A percentile compares a stretch with the other conserved stretches of the same genome.
Evolutionary conservation across 2,329 filamentous ascomycete genomes (phyloP).

Genomic region (Triangularia setosa): DNA sequence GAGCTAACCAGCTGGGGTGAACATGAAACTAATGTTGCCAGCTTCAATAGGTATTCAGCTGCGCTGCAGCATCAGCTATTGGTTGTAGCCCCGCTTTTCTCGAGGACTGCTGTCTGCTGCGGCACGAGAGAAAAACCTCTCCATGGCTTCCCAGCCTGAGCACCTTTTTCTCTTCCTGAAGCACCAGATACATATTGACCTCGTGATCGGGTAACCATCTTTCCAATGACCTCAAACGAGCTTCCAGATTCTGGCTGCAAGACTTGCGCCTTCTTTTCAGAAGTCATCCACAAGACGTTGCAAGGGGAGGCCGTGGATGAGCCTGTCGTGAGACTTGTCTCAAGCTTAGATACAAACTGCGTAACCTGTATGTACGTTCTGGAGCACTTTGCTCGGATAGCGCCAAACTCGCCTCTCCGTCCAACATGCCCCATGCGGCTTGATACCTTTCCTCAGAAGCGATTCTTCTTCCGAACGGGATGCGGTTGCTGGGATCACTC

Average conservation of each 20-base stretch:
- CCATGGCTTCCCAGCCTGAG: neutral
- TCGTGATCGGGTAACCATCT: neutral
- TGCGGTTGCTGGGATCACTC: neutral
- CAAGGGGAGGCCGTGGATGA: neutral
- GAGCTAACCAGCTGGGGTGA: too few relatives aligned
- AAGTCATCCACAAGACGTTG: neutral
- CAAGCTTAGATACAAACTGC: neutral
- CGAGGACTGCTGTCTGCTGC: neutral
- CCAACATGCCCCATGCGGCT: neutral
- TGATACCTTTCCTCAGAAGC: neutral
- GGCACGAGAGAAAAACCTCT: neutral
- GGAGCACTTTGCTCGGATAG: neutral
- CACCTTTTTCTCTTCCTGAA: neutral
- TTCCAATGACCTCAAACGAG: neutral
- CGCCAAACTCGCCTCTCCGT: neutral
- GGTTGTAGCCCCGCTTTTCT: neutral
- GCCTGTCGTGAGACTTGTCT: neutral
- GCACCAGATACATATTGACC: neutral
- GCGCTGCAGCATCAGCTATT: neutral
- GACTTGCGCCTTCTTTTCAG: neutral
- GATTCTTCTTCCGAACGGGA: neutral
- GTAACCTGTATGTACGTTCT: neutral
- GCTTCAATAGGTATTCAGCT: neutral
- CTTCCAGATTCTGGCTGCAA: neutral
- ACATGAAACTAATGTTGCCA: neutral